These are phyloP conservation scores for Magnaporthiopsis rhizophila DNA, from an alignment of 2,329 filamentous ascomycete species.

Conservation along the genomic window DNA sequence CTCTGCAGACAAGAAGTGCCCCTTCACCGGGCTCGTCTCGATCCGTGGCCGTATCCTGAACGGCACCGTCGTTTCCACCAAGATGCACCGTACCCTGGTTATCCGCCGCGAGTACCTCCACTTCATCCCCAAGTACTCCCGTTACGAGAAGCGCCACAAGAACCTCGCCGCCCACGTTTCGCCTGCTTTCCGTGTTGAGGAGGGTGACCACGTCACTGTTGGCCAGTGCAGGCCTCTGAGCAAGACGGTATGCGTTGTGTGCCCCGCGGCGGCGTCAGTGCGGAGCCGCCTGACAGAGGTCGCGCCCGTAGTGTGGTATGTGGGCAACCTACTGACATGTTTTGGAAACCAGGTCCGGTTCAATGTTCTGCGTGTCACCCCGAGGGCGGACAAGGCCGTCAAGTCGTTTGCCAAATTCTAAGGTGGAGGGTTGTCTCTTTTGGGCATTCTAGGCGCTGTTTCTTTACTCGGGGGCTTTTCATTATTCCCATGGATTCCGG, in stretches of 20 bases:
- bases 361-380: constrained; percentile 98
- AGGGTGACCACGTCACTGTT: constrained; percentile 98
- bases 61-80: constrained; percentile 97
- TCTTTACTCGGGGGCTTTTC: constrained; percentile 8
- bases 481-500: constrained; percentile 6
- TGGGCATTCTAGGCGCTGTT: constrained; percentile 8
- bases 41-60: constrained; percentile 99
- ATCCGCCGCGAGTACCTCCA: constrained; percentile 99
- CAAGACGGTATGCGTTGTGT: constrained; percentile 81
- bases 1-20: constrained; percentile 96
- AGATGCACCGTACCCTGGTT: constrained; percentile 99
- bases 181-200: constrained; percentile 99
- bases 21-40: constrained; percentile 97
- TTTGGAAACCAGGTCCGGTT: constrained; percentile 68
- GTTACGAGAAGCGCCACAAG: constrained; percentile 99
- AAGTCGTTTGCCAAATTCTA: constrained; percentile 99
- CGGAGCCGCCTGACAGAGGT: background rate
- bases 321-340: background rate
- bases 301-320: constrained; percentile 1
- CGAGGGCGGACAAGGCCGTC: constrained; percentile 92
- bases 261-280: background rate
- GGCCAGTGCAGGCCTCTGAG: constrained; percentile 98
- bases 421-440: constrained; percentile 21
- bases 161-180: constrained; percentile 99
- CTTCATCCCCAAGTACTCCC: constrained; percentile 98